Base-by-base conservation (phyloP, 345 rosid genomes). In the Stellera chamaejasme region DNA sequence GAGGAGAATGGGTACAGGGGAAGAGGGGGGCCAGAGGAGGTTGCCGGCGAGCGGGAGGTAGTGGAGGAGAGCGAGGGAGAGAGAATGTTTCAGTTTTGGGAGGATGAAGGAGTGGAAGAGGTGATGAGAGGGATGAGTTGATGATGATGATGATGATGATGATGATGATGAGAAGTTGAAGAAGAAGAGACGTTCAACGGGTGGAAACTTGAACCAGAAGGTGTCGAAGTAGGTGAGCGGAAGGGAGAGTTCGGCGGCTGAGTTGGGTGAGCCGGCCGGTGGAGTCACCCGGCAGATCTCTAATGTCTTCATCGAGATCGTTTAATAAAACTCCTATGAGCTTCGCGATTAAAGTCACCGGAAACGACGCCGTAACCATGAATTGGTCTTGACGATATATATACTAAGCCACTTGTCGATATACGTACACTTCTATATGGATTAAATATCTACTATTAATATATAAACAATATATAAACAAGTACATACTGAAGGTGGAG, bases 171-270 rank as follows among this genome's bases (percentile, higher is more conserved):
- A 11, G 51, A 76, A 57, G 41, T 8, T 15, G 62, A 65, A 73
- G 66, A 75, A 75, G 59, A 73, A 64, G 63, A 78, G 64, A 27
- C 70, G 74, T 13, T 78, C 58, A 15, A 59, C 72, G 6, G 64
- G 53, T 8, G 46, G 45, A 13, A 62, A 14, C 42, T 58, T 69
- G 48, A 57, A 51, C 75, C 75, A 74, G 10, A 62, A 6, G 10
- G 52, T 13, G 48, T 74, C 79, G 36, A 65, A 65, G 59, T 26
- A 57, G 12, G 79, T 64, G 56, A 71, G 64, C 1, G 72, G 69
- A 11, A 78, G 52, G n/a, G 64, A 54, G 36, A 65, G 26, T 26
- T 73, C 56, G 23, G 69, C 52, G 25, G 51, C 10, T 14, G 67
- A 48, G 23, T 43, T 23, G 11, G 58, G 41, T 11, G 61, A 52